These are phyloP conservation scores for Tephrocybe sp. DNA, from an alignment of 768 basidiomycete genomes.

Conservation along the genomic window DNA sequence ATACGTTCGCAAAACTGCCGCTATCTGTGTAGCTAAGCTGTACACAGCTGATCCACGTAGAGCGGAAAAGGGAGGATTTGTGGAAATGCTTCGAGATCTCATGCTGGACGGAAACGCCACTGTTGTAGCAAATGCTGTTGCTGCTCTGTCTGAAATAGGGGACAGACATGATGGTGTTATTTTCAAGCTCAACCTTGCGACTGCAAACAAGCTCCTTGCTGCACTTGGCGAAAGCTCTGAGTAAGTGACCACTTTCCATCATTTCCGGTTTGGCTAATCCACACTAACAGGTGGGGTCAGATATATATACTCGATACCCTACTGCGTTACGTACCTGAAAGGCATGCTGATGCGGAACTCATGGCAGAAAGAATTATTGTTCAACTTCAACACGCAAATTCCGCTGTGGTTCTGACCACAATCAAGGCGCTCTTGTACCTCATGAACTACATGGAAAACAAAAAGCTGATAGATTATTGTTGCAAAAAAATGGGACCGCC, in stretches of 20 bases:
- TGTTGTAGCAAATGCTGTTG: constrained; percentile 96
- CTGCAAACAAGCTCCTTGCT: constrained; percentile 86
- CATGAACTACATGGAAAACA: constrained; percentile 99
- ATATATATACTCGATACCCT: constrained; percentile 97
- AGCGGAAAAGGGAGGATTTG: constrained; percentile 89
- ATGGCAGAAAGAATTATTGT: constrained; percentile 95
- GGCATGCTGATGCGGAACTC: constrained; percentile 83
- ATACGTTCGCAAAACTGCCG: constrained; percentile 98
- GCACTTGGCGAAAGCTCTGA: constrained; percentile 97
- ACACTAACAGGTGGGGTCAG: constrained; percentile 86
- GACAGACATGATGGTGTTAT: constrained; percentile 94
- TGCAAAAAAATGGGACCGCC: constrained; percentile 99
- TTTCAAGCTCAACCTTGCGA: constrained; percentile 83
- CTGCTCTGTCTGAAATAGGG: constrained; percentile 94
- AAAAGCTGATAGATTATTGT: constrained; percentile 80
- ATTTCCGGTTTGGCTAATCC: constrained; percentile 2
- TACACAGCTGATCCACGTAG: constrained; percentile 85
- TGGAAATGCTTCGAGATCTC: constrained; percentile 87
- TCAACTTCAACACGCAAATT: constrained; percentile 97
- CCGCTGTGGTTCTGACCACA: constrained; percentile 97
- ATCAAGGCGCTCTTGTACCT: constrained; percentile 94
- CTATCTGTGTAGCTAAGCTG: constrained; percentile 95
- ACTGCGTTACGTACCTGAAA: constrained; percentile 90
- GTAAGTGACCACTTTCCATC: constrained; percentile 48
- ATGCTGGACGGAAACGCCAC: constrained; percentile 94